Base-by-base conservation (phyloP, 768 basidiomycete species). In the Basidioascus undulatus region DNA sequence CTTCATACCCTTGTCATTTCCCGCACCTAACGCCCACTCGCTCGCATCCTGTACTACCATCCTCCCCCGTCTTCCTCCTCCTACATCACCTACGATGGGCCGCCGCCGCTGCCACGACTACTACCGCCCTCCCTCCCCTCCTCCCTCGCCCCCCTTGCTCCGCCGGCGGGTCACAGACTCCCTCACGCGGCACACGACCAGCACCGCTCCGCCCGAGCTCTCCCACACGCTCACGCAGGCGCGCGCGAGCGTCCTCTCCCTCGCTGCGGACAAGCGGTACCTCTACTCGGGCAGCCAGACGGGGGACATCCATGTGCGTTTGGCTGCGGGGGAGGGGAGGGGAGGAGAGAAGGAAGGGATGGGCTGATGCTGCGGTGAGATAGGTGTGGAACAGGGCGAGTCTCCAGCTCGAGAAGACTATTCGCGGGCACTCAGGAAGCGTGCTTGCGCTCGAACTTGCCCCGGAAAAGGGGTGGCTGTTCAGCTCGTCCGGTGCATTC, bases 311-410 rank as follows among this genome's bases (percentile, higher is more conserved):
- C 69, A 69, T 38, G 83, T 82, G 48, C 49, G 69, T 47, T n/a
- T n/a, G n/a, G n/a, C n/a, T n/a, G n/a, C n/a, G n/a, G n/a, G n/a
- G n/a, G n/a, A n/a, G n/a, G n/a, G n/a, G n/a, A n/a, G n/a, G n/a
- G n/a, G n/a, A n/a, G n/a, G n/a, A n/a, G n/a, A n/a, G n/a, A n/a
- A n/a, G n/a, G n/a, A n/a, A n/a, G n/a, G n/a, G n/a, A n/a, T n/a
- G n/a, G n/a, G n/a, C n/a, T n/a, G n/a, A n/a, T n/a, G n/a, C n/a
- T n/a, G n/a, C n/a, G n/a, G n/a, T n/a, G n/a, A n/a, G n/a, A n/a
- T 48, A 92, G 84, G 84, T 89, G 32, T 89, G 83, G 78, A 72
- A 80, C 53, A 74, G 76, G 51, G 59, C 61, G 28, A 67, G 74
- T 0, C 75, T 79, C 45, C 68, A 68, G 3, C 62, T 80, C 24